Base-by-base conservation (phyloP, 2,329 filamentous ascomycete genomes). In the Leptographium flavum region DNA sequence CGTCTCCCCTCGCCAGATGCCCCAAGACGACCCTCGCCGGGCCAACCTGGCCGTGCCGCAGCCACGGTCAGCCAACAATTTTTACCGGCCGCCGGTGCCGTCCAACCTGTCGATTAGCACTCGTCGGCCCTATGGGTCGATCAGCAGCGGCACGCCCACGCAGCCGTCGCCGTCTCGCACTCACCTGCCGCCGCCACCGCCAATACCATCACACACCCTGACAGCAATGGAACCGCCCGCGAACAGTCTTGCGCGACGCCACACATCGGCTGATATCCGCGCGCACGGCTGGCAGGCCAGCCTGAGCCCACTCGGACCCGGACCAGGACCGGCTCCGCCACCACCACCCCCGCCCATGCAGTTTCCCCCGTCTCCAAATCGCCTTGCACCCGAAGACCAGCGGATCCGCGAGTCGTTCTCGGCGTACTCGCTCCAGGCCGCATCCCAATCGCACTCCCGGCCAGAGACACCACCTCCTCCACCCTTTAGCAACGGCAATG, bases 241-340 rank as follows among this genome's bases (percentile, higher is more conserved):
- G 31, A 74, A 77, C 46, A 87, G 79, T 55, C 70, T 94, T 39
- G 76, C 79, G 38, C 80, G 90, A 51, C 78, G 90, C 49, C 92
- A 98, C 63, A 98, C 92, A 2, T 90, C 88, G 33, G 92, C 92
- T 47, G 92, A 98, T 59, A 96, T 98, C 54, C 81, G 92, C 44
- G 82, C 88, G 55, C 83, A 87, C 58, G 86, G 83, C 32, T 90
- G 84, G 79, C 81, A 79, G 50, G 70, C 70, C 8, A 69, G 64
- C 25, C 32, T 28, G 22, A 40, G 28, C 9, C 39, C 23, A 19
- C 17, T 30, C 3, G 42, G 35, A 13, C 44, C 23, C 5, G 39
- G 36, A 4, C 25, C 45, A 15, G 44, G 44, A 19, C 19, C 31
- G 11, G n/a, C 30, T 4, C 21, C 31, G 9, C 66, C 70, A 1